A percentile compares a stretch with the other conserved stretches of the same genome.
Conservation (phyloP, 306 rosid genomes). For the Delonix regia region DNA sequence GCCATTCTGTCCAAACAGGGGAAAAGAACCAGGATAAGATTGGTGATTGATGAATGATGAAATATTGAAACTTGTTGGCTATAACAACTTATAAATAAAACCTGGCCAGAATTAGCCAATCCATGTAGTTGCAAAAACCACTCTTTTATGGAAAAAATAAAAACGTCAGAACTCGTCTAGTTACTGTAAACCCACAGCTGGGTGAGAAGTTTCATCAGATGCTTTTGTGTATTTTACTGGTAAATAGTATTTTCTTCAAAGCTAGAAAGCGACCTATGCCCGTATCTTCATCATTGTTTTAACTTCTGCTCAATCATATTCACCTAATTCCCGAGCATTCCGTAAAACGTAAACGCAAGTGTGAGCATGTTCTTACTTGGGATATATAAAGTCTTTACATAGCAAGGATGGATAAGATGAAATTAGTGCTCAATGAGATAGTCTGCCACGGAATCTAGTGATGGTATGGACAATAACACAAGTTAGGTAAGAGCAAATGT, state of each 20-base stretch:
- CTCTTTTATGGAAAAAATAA: not conserved
- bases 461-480: not conserved
- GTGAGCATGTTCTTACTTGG: constrained; percentile 36
- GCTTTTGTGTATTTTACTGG: not conserved
- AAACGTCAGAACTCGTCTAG: not conserved
- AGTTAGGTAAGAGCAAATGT: not conserved
- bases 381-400: not conserved
- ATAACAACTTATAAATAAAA: not conserved
- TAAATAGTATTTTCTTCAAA: not conserved
- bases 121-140: not conserved
- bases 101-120: not conserved
- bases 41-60: not conserved
- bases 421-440: not conserved
- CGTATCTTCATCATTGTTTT: not conserved
- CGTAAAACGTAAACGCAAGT: not conserved
- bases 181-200: no score
- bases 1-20: not conserved
- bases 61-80: not conserved
- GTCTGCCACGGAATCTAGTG: not conserved
- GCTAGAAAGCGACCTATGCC: not conserved
- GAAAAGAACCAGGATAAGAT: constrained; percentile 15
- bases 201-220: not conserved
- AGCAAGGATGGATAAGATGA: not conserved
- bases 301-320: not conserved
- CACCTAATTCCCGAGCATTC: not conserved